Conservation (phyloP, 164 flowering plant genomes). For the Hamamelis virginiana region DNA sequence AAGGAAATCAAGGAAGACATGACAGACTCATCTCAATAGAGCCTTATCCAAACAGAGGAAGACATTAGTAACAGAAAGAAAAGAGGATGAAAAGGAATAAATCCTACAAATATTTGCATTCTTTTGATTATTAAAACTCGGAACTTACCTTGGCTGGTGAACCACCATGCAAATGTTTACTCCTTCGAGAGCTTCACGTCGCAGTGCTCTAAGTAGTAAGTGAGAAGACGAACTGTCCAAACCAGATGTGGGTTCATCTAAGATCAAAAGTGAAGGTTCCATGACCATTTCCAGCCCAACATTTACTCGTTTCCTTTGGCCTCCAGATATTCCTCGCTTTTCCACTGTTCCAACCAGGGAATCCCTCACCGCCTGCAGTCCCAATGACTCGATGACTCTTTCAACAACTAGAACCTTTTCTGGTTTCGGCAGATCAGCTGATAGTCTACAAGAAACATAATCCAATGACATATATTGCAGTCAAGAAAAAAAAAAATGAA, state of each 20-base stretch:
- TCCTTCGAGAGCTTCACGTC: conserved; percentile 97
- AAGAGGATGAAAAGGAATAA: background rate
- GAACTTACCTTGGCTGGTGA: conserved; percentile 91
- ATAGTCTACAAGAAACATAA: conserved; percentile 45
- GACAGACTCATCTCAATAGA: too few relatives aligned
- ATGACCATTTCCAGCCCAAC: conserved; percentile 99
- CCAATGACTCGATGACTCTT: conserved; percentile 90
- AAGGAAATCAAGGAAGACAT: background rate
- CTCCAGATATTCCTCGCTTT: conserved; percentile 98
- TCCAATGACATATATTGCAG: background rate
- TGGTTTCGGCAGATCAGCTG: conserved; percentile 71
- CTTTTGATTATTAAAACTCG: background rate
- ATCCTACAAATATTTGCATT: too few relatives aligned
- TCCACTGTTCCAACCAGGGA: conserved; percentile 97
- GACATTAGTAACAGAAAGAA: too few relatives aligned
- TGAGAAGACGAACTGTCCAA: conserved; percentile 94
- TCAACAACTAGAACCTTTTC: conserved; percentile 92
- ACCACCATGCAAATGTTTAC: conserved; percentile 95
- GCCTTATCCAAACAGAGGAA: too few relatives aligned
- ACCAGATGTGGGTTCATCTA: conserved; percentile 98
- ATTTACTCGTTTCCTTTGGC: conserved; percentile 96
- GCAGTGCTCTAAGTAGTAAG: conserved; percentile 88
- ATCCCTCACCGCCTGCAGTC: conserved; percentile 78
- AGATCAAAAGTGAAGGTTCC: conserved; percentile 93
- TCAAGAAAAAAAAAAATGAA: background rate